These are phyloP conservation scores for Elsinoe australis DNA, from an alignment of 2,329 filamentous ascomycete species.

Conservation along the genomic window DNA sequence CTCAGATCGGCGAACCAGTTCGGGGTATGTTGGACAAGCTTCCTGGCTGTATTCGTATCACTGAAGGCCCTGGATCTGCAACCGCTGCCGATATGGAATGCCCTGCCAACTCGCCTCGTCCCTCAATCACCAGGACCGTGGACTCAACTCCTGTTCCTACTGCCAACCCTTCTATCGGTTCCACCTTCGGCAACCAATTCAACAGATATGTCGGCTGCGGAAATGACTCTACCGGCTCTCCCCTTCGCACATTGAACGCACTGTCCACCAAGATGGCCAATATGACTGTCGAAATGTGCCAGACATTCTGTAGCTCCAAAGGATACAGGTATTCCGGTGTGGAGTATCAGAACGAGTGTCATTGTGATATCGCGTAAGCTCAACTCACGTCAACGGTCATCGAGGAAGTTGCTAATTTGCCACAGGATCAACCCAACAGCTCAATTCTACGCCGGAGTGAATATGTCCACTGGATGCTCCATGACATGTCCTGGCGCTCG, in stretches of 20 bases:
- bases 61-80: constrained; percentile 27
- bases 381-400: neutral
- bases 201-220: constrained; percentile 33
- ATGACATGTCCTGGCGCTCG: constrained; percentile 24
- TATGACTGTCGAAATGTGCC: constrained; percentile 32
- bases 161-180: constrained; percentile 24
- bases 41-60: constrained; percentile 31
- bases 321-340: constrained; percentile 29
- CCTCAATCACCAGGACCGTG: constrained; percentile 25
- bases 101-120: constrained; percentile 21
- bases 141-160: constrained; percentile 28
- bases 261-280: constrained; percentile 23
- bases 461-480: constrained; percentile 27
- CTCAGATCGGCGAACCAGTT: constrained; percentile 27
- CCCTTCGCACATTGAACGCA: constrained; percentile 24
- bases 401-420: neutral
- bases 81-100: constrained; percentile 28
- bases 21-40: constrained; percentile 28
- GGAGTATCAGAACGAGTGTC: constrained; percentile 30
- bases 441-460: constrained; percentile 22
- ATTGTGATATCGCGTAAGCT: constrained; percentile 27
- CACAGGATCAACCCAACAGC: constrained; percentile 25
- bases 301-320: constrained; percentile 25
- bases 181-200: constrained; percentile 24
- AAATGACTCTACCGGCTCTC: constrained; percentile 26